A percentile compares a stretch with the other conserved stretches of the same genome.
These are phyloP conservation scores for Leccinum disarticulatum DNA, from an alignment of 768 basidiomycete genomes.

Conservation along the genomic window DNA sequence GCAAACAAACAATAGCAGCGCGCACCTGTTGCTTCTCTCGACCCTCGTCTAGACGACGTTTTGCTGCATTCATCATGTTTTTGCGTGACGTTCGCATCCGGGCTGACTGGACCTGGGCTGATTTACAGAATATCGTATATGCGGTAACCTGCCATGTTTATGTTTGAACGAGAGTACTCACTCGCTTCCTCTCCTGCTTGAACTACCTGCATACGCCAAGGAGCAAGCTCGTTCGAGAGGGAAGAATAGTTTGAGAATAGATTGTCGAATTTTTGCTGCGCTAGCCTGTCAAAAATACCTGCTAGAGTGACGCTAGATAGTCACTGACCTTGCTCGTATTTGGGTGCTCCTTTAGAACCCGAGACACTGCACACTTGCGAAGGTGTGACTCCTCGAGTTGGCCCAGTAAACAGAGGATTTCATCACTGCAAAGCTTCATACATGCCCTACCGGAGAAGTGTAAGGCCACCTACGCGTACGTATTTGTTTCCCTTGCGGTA, in stretches of 20 bases:
- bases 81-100: slow-evolving; percentile 37
- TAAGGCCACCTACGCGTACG: slow-evolving; percentile 25
- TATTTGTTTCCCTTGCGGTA: slow-evolving; percentile 27
- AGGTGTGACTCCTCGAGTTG: slow-evolving; percentile 25
- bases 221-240: slow-evolving; percentile 35
- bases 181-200: slow-evolving; percentile 34
- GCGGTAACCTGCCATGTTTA: not conserved
- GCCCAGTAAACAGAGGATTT: slow-evolving; percentile 16
- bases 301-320: not conserved
- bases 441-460: not conserved
- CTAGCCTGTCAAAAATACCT: slow-evolving; percentile 8
- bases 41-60: slow-evolving; percentile 35
- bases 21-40: slow-evolving; percentile 40
- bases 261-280: slow-evolving; percentile 23
- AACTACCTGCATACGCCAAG: slow-evolving; percentile 30
- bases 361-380: slow-evolving; percentile 10
- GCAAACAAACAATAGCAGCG: not conserved
- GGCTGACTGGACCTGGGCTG: slow-evolving; percentile 34
- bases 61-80: slow-evolving; percentile 34
- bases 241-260: slow-evolving; percentile 25
- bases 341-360: slow-evolving; percentile 8
- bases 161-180: slow-evolving; percentile 21
- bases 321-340: slow-evolving; percentile 17
- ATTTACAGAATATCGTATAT: slow-evolving; percentile 6
- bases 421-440: slow-evolving; percentile 18